Percentiles rank a stretch among this genome's conserved stretches.
Evolutionary conservation across 371 early-diverging fungal genomes (phyloP).

Genomic region (Mucor irregularis): DNA sequence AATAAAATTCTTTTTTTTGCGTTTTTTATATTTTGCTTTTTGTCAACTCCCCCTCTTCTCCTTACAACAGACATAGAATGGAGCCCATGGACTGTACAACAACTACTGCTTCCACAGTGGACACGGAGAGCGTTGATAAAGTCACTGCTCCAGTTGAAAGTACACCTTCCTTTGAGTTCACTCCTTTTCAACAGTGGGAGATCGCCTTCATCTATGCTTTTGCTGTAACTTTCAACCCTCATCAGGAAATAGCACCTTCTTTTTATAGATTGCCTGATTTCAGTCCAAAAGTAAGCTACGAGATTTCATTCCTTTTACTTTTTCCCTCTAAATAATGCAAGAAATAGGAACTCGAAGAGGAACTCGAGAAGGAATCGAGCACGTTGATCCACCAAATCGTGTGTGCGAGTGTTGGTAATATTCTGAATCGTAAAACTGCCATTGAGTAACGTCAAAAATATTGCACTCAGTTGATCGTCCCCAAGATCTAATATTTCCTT

Average conservation of each 20-base stretch:
- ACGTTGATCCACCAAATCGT: constrained; percentile 30
- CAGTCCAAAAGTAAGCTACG: constrained; percentile 34
- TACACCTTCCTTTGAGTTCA: background rate
- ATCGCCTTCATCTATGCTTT: constrained; percentile 48
- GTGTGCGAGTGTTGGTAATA: constrained; percentile 38
- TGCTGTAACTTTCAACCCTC: constrained; percentile 20
- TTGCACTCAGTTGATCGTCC: background rate
- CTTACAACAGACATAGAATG: background rate
- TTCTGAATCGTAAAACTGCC: constrained; percentile 38
- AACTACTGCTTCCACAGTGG: too few relatives aligned
- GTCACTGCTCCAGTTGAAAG: background rate
- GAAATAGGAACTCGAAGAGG: constrained; percentile 33
- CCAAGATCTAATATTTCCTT: background rate
- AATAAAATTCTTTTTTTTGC: background rate
- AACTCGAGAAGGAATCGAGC: constrained; percentile 20
- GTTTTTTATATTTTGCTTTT: background rate
- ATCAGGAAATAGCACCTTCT: constrained; percentile 11
- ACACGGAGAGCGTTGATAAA: background rate
- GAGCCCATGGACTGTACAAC: background rate
- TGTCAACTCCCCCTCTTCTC: too few relatives aligned
- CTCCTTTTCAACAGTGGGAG: constrained; percentile 32
- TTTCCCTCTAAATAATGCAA: background rate
- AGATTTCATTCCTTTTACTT: too few relatives aligned
- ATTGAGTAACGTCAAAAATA: constrained; percentile 29
- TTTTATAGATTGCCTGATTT: constrained; percentile 26